Evolutionary conservation across 805 yeast species (phyloP).

Genomic region (Wickerhamomyces alni): DNA sequence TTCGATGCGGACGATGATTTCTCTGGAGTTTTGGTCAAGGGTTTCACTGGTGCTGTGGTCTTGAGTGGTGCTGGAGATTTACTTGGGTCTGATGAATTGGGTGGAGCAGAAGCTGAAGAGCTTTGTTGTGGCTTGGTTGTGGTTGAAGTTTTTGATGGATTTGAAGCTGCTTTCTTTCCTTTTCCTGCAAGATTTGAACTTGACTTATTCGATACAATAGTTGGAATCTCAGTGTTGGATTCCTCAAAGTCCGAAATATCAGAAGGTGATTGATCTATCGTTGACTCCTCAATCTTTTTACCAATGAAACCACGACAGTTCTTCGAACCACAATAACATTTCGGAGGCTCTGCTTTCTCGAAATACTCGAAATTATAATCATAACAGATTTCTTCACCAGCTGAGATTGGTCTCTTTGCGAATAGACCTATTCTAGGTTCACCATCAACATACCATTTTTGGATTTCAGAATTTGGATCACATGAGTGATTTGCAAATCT

Average conservation of each 20-base stretch:
- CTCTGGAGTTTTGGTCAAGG: no score
- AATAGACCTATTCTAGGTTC: slow-evolving; percentile 41
- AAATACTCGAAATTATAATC: slow-evolving; percentile 44
- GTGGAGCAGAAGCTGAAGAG: no score
- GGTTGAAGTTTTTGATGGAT: no score
- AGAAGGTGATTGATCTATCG: background rate
- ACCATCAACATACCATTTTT: slow-evolving; percentile 42
- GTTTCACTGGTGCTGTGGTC: no score
- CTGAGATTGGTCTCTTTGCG: slow-evolving; percentile 30
- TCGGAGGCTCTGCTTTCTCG: slow-evolving; percentile 36
- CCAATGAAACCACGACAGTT: slow-evolving; percentile 38
- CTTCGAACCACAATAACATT: slow-evolving; percentile 36
- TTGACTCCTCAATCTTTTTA: slow-evolving; percentile 8
- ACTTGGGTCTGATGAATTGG: no score
- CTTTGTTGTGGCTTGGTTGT: no score
- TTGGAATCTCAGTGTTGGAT: background rate
- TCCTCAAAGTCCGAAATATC: background rate
- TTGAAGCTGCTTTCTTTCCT: no score
- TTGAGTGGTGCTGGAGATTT: no score
- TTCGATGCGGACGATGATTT: no score
- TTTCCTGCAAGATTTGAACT: no score
- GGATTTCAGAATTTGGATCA: slow-evolving; percentile 41
- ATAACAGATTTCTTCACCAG: slow-evolving; percentile 41
- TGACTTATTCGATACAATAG: no score
- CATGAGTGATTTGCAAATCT: slow-evolving; percentile 47